Evolutionary conservation across 78 protist species (phyloP).

Genomic region (Andalucia godoyi): DNA sequence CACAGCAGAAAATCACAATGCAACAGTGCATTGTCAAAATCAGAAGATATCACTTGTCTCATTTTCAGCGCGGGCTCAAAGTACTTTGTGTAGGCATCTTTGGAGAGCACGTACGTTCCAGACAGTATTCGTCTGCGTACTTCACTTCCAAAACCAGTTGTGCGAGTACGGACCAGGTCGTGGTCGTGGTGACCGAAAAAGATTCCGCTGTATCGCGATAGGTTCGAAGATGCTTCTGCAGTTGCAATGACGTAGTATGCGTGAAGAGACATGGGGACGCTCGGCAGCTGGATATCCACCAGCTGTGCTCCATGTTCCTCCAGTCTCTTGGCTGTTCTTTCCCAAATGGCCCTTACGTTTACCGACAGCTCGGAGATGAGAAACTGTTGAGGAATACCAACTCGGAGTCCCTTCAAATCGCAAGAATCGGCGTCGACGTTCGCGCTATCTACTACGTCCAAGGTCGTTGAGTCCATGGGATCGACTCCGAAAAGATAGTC

Average conservation of each 20-base stretch:
- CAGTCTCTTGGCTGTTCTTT: slow-evolving; percentile 14
- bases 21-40: neutral
- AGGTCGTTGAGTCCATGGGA: neutral
- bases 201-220: slow-evolving; percentile 58
- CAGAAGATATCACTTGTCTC: neutral
- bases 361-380: slow-evolving; percentile 35
- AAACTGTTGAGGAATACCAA: slow-evolving; percentile 12
- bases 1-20: neutral
- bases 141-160: neutral
- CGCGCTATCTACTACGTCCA: neutral
- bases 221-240: slow-evolving; percentile 63
- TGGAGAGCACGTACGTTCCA: slow-evolving; percentile 3
- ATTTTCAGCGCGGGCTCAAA: neutral
- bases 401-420: slow-evolving; percentile 5
- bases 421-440: neutral
- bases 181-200: slow-evolving; percentile 20
- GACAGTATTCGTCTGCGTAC: neutral
- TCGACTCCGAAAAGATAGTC: slow-evolving; percentile 24
- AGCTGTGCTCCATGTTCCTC: slow-evolving; percentile 38
- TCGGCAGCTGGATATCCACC: slow-evolving; percentile 4
- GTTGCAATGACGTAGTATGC: slow-evolving; percentile 65
- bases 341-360: slow-evolving; percentile 34
- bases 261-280: slow-evolving; percentile 25
- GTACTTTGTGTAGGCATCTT: neutral
- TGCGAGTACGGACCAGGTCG: neutral